Percentiles rank a stretch among this genome's conserved stretches.
These are phyloP conservation scores for Gaertneriomyces sp. DNA, from an alignment of 192 early-diverging fungal species.

Conservation along the genomic window DNA sequence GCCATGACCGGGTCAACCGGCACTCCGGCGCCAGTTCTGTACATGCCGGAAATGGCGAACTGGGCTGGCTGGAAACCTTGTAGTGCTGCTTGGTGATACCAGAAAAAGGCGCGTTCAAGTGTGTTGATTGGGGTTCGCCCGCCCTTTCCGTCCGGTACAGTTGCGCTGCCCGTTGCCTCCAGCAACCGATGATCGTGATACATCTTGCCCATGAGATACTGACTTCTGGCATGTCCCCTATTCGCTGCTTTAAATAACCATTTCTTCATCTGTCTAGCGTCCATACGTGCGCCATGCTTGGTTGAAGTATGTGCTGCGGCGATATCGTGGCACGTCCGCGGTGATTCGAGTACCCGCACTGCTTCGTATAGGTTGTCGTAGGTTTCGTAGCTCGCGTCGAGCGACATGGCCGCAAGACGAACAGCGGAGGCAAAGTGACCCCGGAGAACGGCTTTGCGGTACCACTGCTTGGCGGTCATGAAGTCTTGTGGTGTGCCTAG, in stretches of 20 bases:
- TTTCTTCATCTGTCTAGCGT: slow-evolving; percentile 16
- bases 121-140: background rate
- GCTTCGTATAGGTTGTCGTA: slow-evolving; percentile 28
- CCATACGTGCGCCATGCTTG: slow-evolving; percentile 23
- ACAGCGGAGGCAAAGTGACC: slow-evolving; percentile 34
- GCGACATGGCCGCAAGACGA: slow-evolving; percentile 27
- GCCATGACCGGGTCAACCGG: slow-evolving; percentile 19
- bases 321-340: slow-evolving; percentile 28
- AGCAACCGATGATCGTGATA: slow-evolving; percentile 22
- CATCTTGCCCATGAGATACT: slow-evolving; percentile 32
- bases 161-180: background rate
- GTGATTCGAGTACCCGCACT: slow-evolving; percentile 15
- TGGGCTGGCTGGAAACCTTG: slow-evolving; percentile 38
- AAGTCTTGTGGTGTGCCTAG: slow-evolving; percentile 29
- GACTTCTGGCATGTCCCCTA: slow-evolving; percentile 27
- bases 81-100: slow-evolving; percentile 35
- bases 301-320: slow-evolving; percentile 32
- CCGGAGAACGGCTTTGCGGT: slow-evolving; percentile 25
- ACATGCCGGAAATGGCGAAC: slow-evolving; percentile 27
- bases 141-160: background rate
- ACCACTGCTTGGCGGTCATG: slow-evolving; percentile 21
- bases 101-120: slow-evolving; percentile 33
- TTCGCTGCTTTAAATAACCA: slow-evolving; percentile 33
- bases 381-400: slow-evolving; percentile 32
- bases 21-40: slow-evolving; percentile 24